phyloP scores from a whole-genome alignment of 2,329 filamentous ascomycete genomes.

The Ilyonectria robusta region DNA sequence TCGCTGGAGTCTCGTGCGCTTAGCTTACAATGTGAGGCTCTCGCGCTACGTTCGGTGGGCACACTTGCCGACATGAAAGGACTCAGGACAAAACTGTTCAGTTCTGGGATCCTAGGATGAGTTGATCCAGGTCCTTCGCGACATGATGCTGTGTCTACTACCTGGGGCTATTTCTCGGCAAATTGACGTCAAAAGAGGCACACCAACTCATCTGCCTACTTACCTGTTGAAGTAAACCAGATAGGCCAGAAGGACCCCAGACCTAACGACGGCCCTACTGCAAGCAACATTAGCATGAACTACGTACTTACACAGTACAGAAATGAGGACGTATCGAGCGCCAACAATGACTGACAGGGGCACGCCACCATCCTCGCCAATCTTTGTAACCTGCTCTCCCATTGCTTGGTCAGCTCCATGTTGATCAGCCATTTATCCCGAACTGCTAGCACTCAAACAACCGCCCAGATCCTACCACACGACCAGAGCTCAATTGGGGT shows the following conservation, averaged over 20 bases:
- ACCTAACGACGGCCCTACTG: background rate
- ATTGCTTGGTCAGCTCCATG: background rate
- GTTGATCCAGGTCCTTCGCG: background rate
- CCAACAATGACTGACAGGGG: background rate
- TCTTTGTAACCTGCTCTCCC: background rate
- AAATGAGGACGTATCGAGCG: too few species aligned
- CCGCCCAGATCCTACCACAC: background rate
- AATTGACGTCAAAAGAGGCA: background rate
- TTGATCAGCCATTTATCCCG: background rate
- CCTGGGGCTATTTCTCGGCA: background rate
- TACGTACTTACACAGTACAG: too few species aligned
- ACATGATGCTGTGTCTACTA: background rate
- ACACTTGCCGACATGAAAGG: constrained; percentile 38
- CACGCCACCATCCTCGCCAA: background rate
- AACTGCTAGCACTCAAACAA: background rate
- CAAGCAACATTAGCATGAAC: background rate
- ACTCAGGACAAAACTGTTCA: constrained; percentile 16
- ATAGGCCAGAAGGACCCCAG: constrained; percentile 4
- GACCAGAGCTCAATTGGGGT: background rate
- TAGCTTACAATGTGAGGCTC: constrained; percentile 46
- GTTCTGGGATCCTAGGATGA: constrained; percentile 11
- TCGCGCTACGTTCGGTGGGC: constrained; percentile 39
- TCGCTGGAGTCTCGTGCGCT: constrained; percentile 43
- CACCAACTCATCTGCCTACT: too few species aligned
- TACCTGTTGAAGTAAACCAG: too few species aligned